Evolutionary conservation across 2,329 filamentous ascomycete genomes (phyloP).

Genomic region (Hypoxylon sp.): DNA sequence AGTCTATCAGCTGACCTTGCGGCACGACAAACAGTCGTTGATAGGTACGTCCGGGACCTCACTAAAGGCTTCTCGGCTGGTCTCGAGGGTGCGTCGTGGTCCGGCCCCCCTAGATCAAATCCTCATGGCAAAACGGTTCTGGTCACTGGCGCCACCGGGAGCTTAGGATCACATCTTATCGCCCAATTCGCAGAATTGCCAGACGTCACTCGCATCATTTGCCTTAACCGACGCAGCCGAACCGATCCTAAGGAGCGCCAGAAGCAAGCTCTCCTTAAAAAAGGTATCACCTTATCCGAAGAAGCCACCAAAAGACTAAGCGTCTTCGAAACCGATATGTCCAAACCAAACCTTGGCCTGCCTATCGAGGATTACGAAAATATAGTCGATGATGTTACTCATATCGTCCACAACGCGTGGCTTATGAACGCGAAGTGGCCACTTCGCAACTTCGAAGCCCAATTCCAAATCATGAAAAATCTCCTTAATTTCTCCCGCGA

Average conservation of each 20-base stretch:
- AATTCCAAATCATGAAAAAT: constrained; percentile 63
- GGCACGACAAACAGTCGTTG: constrained; percentile 38
- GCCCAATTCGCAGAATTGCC: constrained; percentile 48
- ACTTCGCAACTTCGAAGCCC: constrained; percentile 58
- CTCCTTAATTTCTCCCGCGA: constrained; percentile 63
- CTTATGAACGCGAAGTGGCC: constrained; percentile 62
- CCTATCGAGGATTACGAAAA: constrained; percentile 55
- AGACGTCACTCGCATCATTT: constrained; percentile 56
- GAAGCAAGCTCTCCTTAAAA: constrained; percentile 28
- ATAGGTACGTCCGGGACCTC: constrained; percentile 37
- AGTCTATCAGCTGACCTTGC: constrained; percentile 43
- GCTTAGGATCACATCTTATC: constrained; percentile 58
- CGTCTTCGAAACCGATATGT: constrained; percentile 60
- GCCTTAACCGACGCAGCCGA: constrained; percentile 61
- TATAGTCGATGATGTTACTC: constrained; percentile 60
- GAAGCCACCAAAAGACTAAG: constrained; percentile 55
- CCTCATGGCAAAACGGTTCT: constrained; percentile 49
- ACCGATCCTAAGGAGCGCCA: constrained; percentile 38
- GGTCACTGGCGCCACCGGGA: constrained; percentile 59
- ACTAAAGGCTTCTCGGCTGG: constrained; percentile 35
- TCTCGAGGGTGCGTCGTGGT: constrained; percentile 48
- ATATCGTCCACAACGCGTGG: constrained; percentile 68
- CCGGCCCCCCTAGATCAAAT: constrained; percentile 39
- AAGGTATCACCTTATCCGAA: constrained; percentile 34
- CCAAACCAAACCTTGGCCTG: constrained; percentile 62